These are phyloP conservation scores for Lepidium africanum DNA, from an alignment of 345 rosid genomes.

Conservation along the genomic window DNA sequence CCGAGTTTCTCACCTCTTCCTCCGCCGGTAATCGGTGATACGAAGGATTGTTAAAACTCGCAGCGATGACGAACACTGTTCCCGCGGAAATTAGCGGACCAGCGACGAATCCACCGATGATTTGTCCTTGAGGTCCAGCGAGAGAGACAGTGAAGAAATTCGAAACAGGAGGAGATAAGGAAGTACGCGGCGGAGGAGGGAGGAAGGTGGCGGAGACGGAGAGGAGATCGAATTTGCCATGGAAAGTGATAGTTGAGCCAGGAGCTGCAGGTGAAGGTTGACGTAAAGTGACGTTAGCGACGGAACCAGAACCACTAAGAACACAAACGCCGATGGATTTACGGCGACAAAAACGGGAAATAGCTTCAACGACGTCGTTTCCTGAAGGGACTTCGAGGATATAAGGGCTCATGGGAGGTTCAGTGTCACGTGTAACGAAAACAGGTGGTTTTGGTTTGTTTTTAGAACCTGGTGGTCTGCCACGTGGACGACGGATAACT, in stretches of 20 bases:
- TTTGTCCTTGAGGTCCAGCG: conserved; percentile 93
- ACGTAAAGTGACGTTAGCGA: conserved; percentile 75
- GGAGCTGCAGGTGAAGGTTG: conserved; percentile 75
- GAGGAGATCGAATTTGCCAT: conserved; percentile 78
- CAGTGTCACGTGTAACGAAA: conserved; percentile 50
- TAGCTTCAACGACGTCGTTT: conserved; percentile 57
- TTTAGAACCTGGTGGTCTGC: conserved; percentile 87
- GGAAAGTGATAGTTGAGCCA: conserved; percentile 72
- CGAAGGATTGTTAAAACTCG: conserved; percentile 68
- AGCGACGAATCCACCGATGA: conserved; percentile 78
- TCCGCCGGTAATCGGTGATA: conserved; percentile 50
- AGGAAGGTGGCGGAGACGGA: conserved; percentile 80
- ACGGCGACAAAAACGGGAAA: conserved; percentile 64
- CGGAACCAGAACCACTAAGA: conserved; percentile 80
- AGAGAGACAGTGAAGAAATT: conserved; percentile 58
- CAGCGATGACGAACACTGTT: conserved; percentile 63
- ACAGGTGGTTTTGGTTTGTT: conserved; percentile 79
- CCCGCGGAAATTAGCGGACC: conserved; percentile 69
- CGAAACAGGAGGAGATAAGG: conserved; percentile 39
- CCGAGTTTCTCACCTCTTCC: conserved; percentile 37
- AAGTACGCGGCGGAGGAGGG: conserved; percentile 38
- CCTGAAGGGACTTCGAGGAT: conserved; percentile 79
- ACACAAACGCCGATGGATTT: conserved; percentile 53
- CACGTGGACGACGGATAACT: conserved; percentile 71
- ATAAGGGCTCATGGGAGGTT: conserved; percentile 78